Base-by-base conservation (phyloP, 2,329 filamentous ascomycete genomes). In the Beauveria brongniartii region DNA sequence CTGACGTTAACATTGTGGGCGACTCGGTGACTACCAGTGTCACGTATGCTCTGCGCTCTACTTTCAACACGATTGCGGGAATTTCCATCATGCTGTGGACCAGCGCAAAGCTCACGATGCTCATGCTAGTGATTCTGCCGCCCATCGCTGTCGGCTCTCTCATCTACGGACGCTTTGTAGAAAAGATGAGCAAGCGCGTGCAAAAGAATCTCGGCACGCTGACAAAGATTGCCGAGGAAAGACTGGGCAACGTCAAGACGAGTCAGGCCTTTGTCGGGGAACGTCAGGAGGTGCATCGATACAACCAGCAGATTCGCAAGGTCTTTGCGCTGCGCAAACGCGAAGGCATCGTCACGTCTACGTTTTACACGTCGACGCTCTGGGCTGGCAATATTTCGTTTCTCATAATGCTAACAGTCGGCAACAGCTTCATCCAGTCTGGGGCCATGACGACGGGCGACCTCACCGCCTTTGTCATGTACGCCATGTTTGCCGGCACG, bases 1-100 rank as follows among this genome's bases (percentile, higher is more conserved):
- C 92, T 1, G 95, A 99, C 72, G 97, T 94, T 1, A 91, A 97
- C 69, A 94, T 99, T 69, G 94, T 99, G 61, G 94, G 93, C 70
- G 99, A 99, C 76, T 96, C 92, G 69, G 96, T 99, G 65, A 99
- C 94, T 0, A 93, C 97, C 71, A 99, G 99, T 71, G 78, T 99
- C 57, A 97, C 93, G 4, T 95, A 99, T 74, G 94, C 94, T 18
- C 81, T 99, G 59, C 85, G 94, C 63, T 89, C 94, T 16, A 77
- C 93, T 30, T 93, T 99, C 63, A 96, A 91, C 66, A 94, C 94
- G 65, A 86, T 84, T 30, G 93, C 93, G 62, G 94, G 94, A 1
- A 90, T 99, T 67, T 84, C 84, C 56, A 86, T 96, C 73, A 99
- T 99, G 94, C 84, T 90, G n/a, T 97, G 91, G 80, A 90, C 96